Conservation (phyloP, 2,329 filamentous ascomycete species). For the Thielaviopsis musarum region DNA sequence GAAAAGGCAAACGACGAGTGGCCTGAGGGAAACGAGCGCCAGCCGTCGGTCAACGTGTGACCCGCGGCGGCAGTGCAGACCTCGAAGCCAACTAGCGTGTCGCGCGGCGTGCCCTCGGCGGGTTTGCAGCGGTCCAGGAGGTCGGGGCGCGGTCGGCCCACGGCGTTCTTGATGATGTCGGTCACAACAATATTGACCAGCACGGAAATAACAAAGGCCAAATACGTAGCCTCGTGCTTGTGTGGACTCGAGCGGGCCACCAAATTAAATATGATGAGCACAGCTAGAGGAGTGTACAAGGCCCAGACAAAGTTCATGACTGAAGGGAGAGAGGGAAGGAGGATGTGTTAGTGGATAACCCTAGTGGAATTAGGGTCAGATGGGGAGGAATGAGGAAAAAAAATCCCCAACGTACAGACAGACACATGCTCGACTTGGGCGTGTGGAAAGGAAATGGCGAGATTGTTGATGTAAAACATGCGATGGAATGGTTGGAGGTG, state of each 20-base stretch:
- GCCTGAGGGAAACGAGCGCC: slow-evolving; percentile 68
- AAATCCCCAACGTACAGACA: slow-evolving; percentile 37
- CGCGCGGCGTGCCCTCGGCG: slow-evolving; percentile 25
- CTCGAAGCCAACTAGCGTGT: slow-evolving; percentile 42
- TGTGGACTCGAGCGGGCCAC: slow-evolving; percentile 46
- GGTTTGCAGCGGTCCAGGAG: slow-evolving; percentile 67
- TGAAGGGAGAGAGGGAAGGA: slow-evolving; percentile 17
- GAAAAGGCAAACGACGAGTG: slow-evolving; percentile 67
- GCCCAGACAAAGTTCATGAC: slow-evolving; percentile 67
- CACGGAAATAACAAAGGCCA: slow-evolving; percentile 64
- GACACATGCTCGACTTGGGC: slow-evolving; percentile 70
- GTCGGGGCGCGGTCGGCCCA: slow-evolving; percentile 53
- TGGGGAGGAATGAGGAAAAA: background rate
- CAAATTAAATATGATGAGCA: slow-evolving; percentile 50
- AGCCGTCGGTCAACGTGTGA: slow-evolving; percentile 62
- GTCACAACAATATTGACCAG: slow-evolving; percentile 70
- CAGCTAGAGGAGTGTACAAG: slow-evolving; percentile 48
- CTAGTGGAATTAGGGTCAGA: background rate
- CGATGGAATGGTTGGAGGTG: slow-evolving; percentile 77
- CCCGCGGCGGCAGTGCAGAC: slow-evolving; percentile 57
- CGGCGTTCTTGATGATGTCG: slow-evolving; percentile 78
- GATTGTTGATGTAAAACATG: slow-evolving; percentile 81
- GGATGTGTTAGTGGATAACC: background rate
- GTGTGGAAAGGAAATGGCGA: slow-evolving; percentile 71
- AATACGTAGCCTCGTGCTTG: slow-evolving; percentile 70